Evolutionary conservation across 2,329 filamentous ascomycete species (phyloP).

Genomic region (Xylariales sp.): DNA sequence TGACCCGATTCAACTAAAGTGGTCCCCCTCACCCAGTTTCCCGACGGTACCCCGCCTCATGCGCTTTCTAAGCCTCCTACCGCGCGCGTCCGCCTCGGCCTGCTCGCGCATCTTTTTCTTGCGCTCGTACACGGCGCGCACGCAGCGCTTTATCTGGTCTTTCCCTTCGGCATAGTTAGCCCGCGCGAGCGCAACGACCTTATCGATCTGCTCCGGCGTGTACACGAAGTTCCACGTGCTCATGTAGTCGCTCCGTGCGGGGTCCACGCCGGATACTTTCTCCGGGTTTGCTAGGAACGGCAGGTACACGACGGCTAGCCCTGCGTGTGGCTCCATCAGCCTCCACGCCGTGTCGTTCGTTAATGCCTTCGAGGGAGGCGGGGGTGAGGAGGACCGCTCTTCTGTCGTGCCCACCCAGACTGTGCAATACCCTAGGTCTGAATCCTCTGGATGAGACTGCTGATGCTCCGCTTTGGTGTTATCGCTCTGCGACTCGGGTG

Average conservation of each 20-base stretch:
- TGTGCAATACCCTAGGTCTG: conserved; percentile 89
- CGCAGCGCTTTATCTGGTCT: conserved; percentile 79
- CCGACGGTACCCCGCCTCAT: conserved; percentile 64
- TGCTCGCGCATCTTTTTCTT: conserved; percentile 78
- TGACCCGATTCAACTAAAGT: conserved; percentile 67
- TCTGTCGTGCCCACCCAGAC: conserved; percentile 91
- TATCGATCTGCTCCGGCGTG: conserved; percentile 88
- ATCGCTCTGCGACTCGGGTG: conserved; percentile 36
- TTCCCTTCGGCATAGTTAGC: conserved; percentile 89
- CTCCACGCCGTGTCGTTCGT: conserved; percentile 73
- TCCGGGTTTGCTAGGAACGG: conserved; percentile 83
- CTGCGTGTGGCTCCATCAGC: conserved; percentile 80
- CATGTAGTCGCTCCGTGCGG: conserved; percentile 84
- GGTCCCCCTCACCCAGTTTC: conserved; percentile 71
- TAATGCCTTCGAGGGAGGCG: conserved; percentile 62
- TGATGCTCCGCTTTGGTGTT: conserved; percentile 54
- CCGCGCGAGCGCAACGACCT: conserved; percentile 81
- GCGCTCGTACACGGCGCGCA: conserved; percentile 90
- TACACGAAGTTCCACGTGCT: conserved; percentile 99
- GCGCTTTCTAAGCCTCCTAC: conserved; percentile 58
- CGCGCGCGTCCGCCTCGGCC: conserved; percentile 55
- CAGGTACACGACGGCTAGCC: conserved; percentile 90
- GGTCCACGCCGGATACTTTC: conserved; percentile 83
- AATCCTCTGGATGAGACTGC: conserved; percentile 58
- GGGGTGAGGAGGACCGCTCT: conserved; percentile 72